These are phyloP conservation scores for Amphichorda felina DNA, from an alignment of 2,329 filamentous ascomycete species.

Conservation along the genomic window DNA sequence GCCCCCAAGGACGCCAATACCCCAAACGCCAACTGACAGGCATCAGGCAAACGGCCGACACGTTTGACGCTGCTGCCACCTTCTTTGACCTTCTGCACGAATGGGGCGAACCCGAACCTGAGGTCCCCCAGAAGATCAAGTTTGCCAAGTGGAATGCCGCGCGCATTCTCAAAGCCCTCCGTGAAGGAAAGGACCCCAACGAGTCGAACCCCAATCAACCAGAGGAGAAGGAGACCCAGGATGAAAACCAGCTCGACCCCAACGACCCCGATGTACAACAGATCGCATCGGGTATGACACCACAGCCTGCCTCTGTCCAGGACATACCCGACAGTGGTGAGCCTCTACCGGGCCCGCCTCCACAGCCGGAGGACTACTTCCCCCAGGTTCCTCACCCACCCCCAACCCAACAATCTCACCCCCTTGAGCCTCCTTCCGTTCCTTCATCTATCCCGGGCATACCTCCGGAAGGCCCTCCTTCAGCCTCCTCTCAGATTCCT, in stretches of 20 bases:
- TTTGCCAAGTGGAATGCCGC: slow-evolving; percentile 94
- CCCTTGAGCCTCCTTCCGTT: not conserved
- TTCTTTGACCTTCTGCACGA: slow-evolving; percentile 83
- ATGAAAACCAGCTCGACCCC: slow-evolving; percentile 33
- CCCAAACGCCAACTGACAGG: not conserved
- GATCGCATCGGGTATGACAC: slow-evolving; percentile 23
- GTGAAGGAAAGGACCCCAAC: slow-evolving; percentile 86
- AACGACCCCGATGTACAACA: slow-evolving; percentile 53
- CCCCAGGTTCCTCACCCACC: slow-evolving; percentile 9
- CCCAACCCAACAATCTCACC: slow-evolving; percentile 14
- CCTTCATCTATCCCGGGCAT: slow-evolving; percentile 10
- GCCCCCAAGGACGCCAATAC: not conserved
- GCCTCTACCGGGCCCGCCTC: slow-evolving; percentile 10
- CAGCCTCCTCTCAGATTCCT: slow-evolving; percentile 11
- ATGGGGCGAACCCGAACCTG: slow-evolving; percentile 65
- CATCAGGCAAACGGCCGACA: slow-evolving; percentile 76
- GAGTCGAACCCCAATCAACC: slow-evolving; percentile 59
- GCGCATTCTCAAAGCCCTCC: slow-evolving; percentile 81
- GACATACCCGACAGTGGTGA: slow-evolving; percentile 36
- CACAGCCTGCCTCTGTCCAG: slow-evolving; percentile 35
- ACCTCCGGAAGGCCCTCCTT: slow-evolving; percentile 8
- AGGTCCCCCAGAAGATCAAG: slow-evolving; percentile 78
- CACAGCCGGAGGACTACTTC: slow-evolving; percentile 19
- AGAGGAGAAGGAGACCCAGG: slow-evolving; percentile 2
- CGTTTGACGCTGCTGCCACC: slow-evolving; percentile 82